Percentiles rank a stretch among this genome's conserved stretches.
These are phyloP conservation scores for Wickerhamiella occidentalis DNA, from an alignment of 805 yeast genomes.

Conservation along the genomic window DNA sequence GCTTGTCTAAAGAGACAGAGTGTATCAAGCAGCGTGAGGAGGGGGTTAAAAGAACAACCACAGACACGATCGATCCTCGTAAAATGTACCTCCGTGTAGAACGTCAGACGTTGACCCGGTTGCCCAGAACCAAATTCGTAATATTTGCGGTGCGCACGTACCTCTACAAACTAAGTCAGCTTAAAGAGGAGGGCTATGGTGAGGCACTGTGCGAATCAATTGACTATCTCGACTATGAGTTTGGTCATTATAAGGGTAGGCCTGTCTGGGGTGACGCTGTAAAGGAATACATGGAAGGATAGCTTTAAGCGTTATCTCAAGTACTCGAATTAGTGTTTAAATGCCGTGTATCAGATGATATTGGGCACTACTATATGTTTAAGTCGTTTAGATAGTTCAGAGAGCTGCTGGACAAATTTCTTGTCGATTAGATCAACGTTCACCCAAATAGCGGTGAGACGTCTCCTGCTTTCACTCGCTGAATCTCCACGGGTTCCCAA, in stretches of 20 bases:
- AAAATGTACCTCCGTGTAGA: conserved; percentile 41
- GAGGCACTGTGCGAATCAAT: conserved; percentile 50
- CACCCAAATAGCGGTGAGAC: too few relatives aligned
- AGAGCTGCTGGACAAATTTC: too few relatives aligned
- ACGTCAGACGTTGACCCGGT: conserved; percentile 42
- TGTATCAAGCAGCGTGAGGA: background rate
- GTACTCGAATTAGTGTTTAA: too few relatives aligned
- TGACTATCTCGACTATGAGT: conserved; percentile 27
- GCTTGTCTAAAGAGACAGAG: conserved; percentile 23
- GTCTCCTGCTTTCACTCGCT: too few relatives aligned
- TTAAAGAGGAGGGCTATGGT: conserved; percentile 36
- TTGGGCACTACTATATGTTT: too few relatives aligned
- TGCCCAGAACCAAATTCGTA: conserved; percentile 37
- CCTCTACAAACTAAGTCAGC: conserved; percentile 37
- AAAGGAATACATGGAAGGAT: conserved; percentile 10
- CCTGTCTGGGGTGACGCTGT: conserved; percentile 19
- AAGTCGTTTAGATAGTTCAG: too few relatives aligned
- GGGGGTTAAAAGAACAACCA: conserved; percentile 15
- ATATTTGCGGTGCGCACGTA: conserved; percentile 47
- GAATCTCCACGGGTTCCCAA: too few relatives aligned
- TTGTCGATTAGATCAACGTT: too few relatives aligned
- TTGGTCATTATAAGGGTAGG: conserved; percentile 19
- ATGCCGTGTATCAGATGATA: too few relatives aligned
- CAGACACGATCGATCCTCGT: conserved; percentile 28
- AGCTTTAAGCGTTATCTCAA: too few relatives aligned